Evolutionary conservation across 2,329 filamentous ascomycete species (phyloP), one percentile per base, ranked within the genome.

Genomic region (Laburnicola sp.): DNA sequence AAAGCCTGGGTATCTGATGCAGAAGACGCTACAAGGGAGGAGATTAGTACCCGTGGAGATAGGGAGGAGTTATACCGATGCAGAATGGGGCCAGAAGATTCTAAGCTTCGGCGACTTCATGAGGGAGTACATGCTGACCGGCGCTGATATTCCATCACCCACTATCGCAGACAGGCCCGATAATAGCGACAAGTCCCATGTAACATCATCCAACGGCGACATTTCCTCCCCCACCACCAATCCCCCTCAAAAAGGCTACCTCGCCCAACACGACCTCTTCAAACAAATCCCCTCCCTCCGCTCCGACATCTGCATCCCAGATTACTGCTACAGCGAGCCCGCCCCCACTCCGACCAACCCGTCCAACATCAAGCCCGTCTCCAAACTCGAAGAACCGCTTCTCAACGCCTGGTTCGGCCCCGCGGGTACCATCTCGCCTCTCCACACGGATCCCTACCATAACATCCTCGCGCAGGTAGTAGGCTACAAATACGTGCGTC

Each of bases 361-460:
- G 30, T 11, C 50, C 21, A 43, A 59, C 21, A 44, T 62, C 39
- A 61, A 63, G 22, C 35, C 60, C 1, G 50, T 56, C 0, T 36
- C 61, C 0, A 59, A 64, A 16, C 69, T 78, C 21, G 68, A 74
- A 6, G 80, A 83, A 22, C 90, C 90, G 0, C 77, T 88, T 37
- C 79, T 95, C 16, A 96, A 97, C 72, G 91, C 90, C 6, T 99
- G 94, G 94, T 87, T 97, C 57, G 94, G 94, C 0, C 94, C 94
- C 0, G 78, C 85, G 0, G 86, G 85, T 43, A 97, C 94, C 0
- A 92, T 96, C 57, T 96, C 91, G 0, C 94, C 94, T 1, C 78
- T 97, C 0, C 94, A 99, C 71, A 95, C 91, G 1, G 94, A 97
- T 65, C 90, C 89, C 1, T 95, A 97, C 70, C 90, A 97, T 68